Conservation (phyloP, 2,329 filamentous ascomycete species). For the Xylariomycetidae sp. region DNA sequence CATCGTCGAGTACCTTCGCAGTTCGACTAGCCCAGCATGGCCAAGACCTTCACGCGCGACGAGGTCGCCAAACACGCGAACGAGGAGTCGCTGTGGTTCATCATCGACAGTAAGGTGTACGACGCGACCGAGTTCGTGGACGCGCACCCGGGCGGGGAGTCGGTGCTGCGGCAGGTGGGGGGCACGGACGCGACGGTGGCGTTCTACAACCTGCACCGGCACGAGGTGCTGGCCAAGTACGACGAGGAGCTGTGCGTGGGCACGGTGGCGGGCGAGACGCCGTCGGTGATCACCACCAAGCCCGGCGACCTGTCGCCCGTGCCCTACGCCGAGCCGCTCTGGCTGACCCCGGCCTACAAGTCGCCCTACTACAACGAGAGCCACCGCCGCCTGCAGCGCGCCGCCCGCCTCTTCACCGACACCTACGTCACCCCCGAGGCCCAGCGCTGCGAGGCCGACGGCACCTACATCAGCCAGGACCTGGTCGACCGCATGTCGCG, state of each 20-base stretch:
- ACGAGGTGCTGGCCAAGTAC: conserved; percentile 84
- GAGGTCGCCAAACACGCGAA: conserved; percentile 72
- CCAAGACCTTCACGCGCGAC: conserved; percentile 50
- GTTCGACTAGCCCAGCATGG: too few relatives aligned
- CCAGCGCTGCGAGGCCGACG: conserved; percentile 67
- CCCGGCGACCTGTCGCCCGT: conserved; percentile 69
- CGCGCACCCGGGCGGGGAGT: conserved; percentile 76
- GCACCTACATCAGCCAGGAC: conserved; percentile 63
- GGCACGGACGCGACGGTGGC: conserved; percentile 74
- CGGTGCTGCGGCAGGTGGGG: conserved; percentile 73
- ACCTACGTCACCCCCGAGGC: conserved; percentile 67
- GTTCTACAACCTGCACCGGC: conserved; percentile 89
- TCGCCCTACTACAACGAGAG: conserved; percentile 75
- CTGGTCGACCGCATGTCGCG: conserved; percentile 75
- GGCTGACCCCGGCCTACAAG: conserved; percentile 72
- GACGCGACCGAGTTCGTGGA: conserved; percentile 81
- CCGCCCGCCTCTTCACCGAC: conserved; percentile 68
- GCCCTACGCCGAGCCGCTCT: conserved; percentile 80
- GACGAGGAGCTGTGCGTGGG: conserved; percentile 65
- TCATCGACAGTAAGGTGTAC: conserved; percentile 84
- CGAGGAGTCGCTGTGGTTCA: conserved; percentile 72
- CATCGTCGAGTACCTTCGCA: too few relatives aligned
- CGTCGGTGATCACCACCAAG: conserved; percentile 63
- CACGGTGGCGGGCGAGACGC: conserved; percentile 66
- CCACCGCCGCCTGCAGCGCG: conserved; percentile 62